A percentile compares a stretch with the other conserved stretches of the same genome.
Evolutionary conservation across 2,329 filamentous ascomycete species (phyloP).

Genomic region (Colletotrichum gigasporum): DNA sequence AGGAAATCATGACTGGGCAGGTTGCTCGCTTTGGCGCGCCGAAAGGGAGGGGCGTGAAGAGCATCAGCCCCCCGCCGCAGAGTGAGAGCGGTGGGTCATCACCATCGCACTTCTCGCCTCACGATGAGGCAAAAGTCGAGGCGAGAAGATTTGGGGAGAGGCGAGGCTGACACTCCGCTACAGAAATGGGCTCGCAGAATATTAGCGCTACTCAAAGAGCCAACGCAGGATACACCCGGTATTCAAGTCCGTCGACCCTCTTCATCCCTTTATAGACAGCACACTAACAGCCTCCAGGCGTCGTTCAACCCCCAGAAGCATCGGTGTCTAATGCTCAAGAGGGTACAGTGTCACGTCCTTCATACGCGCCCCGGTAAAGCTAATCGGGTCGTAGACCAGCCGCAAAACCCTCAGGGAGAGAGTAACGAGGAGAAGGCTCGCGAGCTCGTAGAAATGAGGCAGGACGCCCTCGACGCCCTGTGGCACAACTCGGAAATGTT

Average conservation of each 20-base stretch:
- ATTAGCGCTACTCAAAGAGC: not conserved
- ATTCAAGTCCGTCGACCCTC: conserved; percentile 10
- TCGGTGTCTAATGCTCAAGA: not conserved
- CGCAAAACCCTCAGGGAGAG: not conserved
- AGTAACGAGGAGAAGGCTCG: not conserved
- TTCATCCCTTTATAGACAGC: not conserved
- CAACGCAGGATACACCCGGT: conserved; percentile 5
- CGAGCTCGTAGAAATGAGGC: conserved; percentile 11
- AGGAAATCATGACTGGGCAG: not conserved
- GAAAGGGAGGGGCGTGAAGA: not conserved
- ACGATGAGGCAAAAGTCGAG: not conserved
- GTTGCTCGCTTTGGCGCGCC: conserved; percentile 17
- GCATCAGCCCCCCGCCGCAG: conserved; percentile 18
- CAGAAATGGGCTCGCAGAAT: conserved; percentile 23
- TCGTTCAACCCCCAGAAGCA: not conserved
- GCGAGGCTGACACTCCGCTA: not conserved
- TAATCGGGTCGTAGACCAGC: not conserved
- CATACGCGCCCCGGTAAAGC: not conserved
- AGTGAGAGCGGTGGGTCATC: conserved; percentile 21
- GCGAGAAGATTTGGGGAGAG: too few species aligned
- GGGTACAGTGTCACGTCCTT: not conserved
- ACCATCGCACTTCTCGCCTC: not conserved
- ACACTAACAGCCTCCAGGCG: conserved; percentile 5
- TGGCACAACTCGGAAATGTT: conserved; percentile 38
- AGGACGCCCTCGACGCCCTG: conserved; percentile 38